Base-by-base conservation (phyloP, 2,329 filamentous ascomycete species). In the Grosmannia huntii region DNA sequence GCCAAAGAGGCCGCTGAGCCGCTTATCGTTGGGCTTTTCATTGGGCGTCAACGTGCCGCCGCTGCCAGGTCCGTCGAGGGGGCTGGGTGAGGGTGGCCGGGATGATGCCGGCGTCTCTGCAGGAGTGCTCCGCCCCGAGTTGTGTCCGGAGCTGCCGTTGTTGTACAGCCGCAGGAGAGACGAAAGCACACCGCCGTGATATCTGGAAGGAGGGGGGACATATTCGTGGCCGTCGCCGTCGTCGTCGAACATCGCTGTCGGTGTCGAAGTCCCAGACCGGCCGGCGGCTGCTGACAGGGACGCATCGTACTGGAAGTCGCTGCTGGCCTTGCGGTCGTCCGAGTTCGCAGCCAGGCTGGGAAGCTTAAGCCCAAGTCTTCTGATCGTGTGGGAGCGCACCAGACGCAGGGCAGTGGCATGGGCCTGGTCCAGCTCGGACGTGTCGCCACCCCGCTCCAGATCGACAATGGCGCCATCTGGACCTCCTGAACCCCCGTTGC, bases 101-200 rank as follows among this genome's bases (percentile, higher is more conserved):
- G 76, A 76, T 54, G 69, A 60, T 41, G 68, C 66, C 56, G 75
- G 72, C 10, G 75, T 76, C 53, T 41, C 53, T 21, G 38, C 72
- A 68, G 75, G 75, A 1, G 75, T 78, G 62, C 68, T 76, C 41
- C 67, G 63, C 16, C 71, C 73, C 61, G 72, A 75, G 57, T 66
- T 70, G 16, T 66, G 70, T 44, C 64, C 51, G 2, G 28, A 11
- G 19, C 16, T 11, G 50, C 5, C 76, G 74, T 60, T 74, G 60
- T 82, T 78, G 65, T 89, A 85, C 11, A 90, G 75, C 68, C 85
- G 88, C 55, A 94, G 73, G 0, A 95, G 73, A 0, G 84, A 85
- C 2, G 85, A 84, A 1, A 95, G 73, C 53, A 92, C 81, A 33
- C 89, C 87, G 33, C 84, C 85, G 55, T 84, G 82, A 68, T 89